These are phyloP conservation scores for Neurospora hispaniola DNA, from an alignment of 495 filamentous ascomycete genomes.

Conservation along the genomic window DNA sequence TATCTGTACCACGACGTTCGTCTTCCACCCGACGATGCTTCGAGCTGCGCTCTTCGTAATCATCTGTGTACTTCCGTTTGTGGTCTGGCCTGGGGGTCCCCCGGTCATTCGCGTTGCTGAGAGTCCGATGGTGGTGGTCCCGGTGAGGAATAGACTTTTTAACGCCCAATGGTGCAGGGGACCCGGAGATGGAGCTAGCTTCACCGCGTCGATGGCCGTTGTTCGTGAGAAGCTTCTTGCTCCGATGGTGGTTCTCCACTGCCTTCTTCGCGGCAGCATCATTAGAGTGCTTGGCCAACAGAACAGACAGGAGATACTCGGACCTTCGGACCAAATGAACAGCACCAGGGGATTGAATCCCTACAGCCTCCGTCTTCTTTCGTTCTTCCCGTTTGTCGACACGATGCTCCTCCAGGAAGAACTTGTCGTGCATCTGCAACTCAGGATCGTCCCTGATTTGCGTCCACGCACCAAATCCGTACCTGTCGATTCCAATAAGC, in stretches of 20 bases:
- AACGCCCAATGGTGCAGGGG: conserved; percentile 41
- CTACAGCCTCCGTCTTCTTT: conserved; percentile 60
- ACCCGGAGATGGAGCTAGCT: conserved; percentile 44
- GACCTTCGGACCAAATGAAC: conserved; percentile 92
- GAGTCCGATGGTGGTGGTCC: conserved; percentile 36
- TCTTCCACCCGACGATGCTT: conserved; percentile 26
- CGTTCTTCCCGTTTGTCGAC: conserved; percentile 94
- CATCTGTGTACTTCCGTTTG: conserved; percentile 34
- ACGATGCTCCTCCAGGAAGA: conserved; percentile 96
- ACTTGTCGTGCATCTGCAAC: conserved; percentile 77
- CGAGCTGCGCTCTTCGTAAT: conserved; percentile 24
- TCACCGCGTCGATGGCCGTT: conserved; percentile 43
- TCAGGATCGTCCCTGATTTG: conserved; percentile 88
- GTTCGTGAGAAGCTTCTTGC: conserved; percentile 54
- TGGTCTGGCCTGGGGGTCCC: conserved; percentile 32
- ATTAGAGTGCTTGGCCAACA: conserved; percentile 67
- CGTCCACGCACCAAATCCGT: conserved; percentile 90
- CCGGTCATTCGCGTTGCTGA: conserved; percentile 34
- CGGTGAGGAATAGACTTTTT: conserved; percentile 32
- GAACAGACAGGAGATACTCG: conserved; percentile 84
- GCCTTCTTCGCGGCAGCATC: conserved; percentile 63
- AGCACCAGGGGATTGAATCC: conserved; percentile 84
- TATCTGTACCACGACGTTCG: conserved; percentile 13
- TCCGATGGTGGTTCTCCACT: conserved; percentile 82
- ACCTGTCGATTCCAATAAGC: conserved; percentile 78